Evolutionary conservation across 2,329 filamentous ascomycete genomes (phyloP).

Genomic region (Phialophora chinensis): DNA sequence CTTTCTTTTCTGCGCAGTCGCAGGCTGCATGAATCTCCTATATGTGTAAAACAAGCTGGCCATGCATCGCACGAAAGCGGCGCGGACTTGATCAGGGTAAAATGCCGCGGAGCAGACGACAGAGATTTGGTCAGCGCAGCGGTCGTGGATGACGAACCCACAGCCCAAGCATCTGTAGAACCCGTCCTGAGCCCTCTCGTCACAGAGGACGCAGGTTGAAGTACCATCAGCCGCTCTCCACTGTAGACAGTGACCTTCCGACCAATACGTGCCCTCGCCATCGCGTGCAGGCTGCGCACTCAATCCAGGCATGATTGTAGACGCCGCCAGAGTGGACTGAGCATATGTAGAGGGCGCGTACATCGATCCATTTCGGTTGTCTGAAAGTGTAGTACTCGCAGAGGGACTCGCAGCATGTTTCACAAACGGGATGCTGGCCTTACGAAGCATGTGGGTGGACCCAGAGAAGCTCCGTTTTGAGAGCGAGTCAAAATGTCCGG

Average conservation of each 20-base stretch:
- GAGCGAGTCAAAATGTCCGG: constrained; percentile 82
- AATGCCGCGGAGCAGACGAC: constrained; percentile 72
- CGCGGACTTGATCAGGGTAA: constrained; percentile 69
- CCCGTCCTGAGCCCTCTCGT: constrained; percentile 64
- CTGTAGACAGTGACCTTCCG: constrained; percentile 57
- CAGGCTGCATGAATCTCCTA: constrained; percentile 65
- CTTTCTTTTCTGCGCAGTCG: constrained; percentile 66
- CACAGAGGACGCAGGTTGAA: constrained; percentile 54
- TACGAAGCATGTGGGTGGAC: constrained; percentile 49
- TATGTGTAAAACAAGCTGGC: constrained; percentile 73
- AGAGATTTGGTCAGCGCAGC: constrained; percentile 65
- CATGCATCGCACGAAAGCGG: constrained; percentile 72
- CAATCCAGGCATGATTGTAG: constrained; percentile 56
- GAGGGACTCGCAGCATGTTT: constrained; percentile 58
- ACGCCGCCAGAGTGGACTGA: constrained; percentile 57
- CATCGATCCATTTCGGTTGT: constrained; percentile 52
- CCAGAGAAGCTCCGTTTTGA: constrained; percentile 91
- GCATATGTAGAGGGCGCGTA: constrained; percentile 59
- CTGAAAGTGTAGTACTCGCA: constrained; percentile 52
- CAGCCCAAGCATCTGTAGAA: constrained; percentile 58
- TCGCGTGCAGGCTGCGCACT: constrained; percentile 47
- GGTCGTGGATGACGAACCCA: constrained; percentile 60
- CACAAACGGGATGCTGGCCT: constrained; percentile 74
- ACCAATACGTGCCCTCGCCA: constrained; percentile 51
- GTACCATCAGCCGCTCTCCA: constrained; percentile 53